Evolutionary conservation across 495 filamentous ascomycete genomes (phyloP).

Genomic region (Durotheca rogersii): DNA sequence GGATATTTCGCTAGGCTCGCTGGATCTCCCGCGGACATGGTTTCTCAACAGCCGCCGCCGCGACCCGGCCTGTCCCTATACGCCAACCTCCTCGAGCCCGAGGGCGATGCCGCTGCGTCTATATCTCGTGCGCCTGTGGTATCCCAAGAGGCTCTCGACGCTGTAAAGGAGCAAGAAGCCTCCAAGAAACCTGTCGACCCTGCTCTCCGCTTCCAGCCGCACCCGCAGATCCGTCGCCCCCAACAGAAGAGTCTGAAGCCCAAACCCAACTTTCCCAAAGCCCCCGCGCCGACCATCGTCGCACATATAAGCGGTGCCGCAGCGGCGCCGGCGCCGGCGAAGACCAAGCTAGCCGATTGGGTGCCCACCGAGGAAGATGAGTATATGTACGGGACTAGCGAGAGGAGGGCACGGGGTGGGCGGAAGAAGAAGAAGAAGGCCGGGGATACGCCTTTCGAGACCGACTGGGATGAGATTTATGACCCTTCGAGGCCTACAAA

Average conservation of each 20-base stretch:
- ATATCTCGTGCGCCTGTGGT: constrained; percentile 79
- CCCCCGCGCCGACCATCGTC: constrained; percentile 25
- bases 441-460: constrained; percentile 58
- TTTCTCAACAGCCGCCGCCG: constrained; percentile 36
- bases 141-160: constrained; percentile 57
- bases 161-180: constrained; percentile 54
- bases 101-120: constrained; percentile 40
- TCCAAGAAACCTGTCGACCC: constrained; percentile 74
- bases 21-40: constrained; percentile 30
- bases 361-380: constrained; percentile 68
- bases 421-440: constrained; percentile 76
- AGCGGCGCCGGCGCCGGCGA: constrained; percentile 41
- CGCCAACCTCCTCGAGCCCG: constrained; percentile 55
- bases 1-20: too few species aligned
- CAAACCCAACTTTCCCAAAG: constrained; percentile 59
- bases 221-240: constrained; percentile 54
- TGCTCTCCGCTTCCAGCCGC: constrained; percentile 84
- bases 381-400: constrained; percentile 43
- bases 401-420: constrained; percentile 77
- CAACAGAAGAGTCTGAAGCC: constrained; percentile 67
- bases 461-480: constrained; percentile 93
- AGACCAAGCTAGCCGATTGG: constrained; percentile 84
- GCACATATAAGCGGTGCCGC: constrained; percentile 8
- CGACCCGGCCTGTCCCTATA: constrained; percentile 55
- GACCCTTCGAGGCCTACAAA: constrained; percentile 82